Evolutionary conservation across 192 early-diverging fungal species (phyloP).

Genomic region (Rhizophagus sp.): DNA sequence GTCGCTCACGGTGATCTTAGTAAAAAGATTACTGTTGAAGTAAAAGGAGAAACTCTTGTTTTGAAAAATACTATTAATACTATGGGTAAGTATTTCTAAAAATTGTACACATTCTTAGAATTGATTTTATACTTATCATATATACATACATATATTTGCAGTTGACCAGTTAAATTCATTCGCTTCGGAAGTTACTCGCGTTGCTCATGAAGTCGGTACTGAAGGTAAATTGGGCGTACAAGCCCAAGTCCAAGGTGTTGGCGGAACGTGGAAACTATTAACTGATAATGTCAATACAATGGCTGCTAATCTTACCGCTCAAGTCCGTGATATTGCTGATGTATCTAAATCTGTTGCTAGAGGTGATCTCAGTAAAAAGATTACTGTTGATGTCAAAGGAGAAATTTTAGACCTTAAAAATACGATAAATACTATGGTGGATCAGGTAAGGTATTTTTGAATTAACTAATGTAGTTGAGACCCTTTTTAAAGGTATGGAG

Average conservation of each 20-base stretch:
- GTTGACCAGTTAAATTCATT: conserved; percentile 54
- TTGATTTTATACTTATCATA: conserved; percentile 25
- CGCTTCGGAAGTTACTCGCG: conserved; percentile 56
- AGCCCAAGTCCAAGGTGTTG: conserved; percentile 50
- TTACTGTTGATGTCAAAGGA: conserved; percentile 57
- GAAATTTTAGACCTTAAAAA: conserved; percentile 68
- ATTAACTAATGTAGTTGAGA: background rate
- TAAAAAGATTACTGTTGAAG: conserved; percentile 65
- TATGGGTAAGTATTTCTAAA: conserved; percentile 55
- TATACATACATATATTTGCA: conserved; percentile 34
- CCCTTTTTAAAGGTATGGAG: too few species aligned
- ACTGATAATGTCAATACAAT: conserved; percentile 64
- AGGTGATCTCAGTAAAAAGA: conserved; percentile 59
- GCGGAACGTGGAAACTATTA: conserved; percentile 56
- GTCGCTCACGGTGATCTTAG: conserved; percentile 72
- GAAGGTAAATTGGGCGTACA: conserved; percentile 56
- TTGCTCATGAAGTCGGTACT: conserved; percentile 58
- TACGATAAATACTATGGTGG: conserved; percentile 67
- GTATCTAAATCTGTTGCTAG: conserved; percentile 64
- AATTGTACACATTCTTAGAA: background rate
- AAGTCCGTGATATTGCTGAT: conserved; percentile 63
- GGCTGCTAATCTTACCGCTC: conserved; percentile 64
- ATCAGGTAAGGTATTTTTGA: conserved; percentile 39
- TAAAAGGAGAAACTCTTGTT: conserved; percentile 73
- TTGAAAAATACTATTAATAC: conserved; percentile 75